Base-by-base conservation (phyloP, 1,284 basidiomycete genomes). In the Sparassis latifolia region DNA sequence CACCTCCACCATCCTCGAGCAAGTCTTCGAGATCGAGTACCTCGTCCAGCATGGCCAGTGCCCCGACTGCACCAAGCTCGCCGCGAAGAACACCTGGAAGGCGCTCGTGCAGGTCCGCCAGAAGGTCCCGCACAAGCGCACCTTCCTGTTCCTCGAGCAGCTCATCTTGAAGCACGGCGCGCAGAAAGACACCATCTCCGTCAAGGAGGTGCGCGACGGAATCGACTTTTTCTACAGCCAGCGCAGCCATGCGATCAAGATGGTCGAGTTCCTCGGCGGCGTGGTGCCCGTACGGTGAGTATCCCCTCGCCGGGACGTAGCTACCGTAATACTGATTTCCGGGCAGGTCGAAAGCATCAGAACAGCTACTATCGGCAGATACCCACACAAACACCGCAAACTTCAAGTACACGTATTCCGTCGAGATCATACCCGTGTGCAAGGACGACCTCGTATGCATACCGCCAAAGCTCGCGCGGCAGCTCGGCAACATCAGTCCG, bases 11-110 rank as follows among this genome's bases (percentile, higher is more conserved):
- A 91, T 99, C 62, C 76, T 99, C 42, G 96, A 99, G 68, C 97
- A 98, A 78, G 86, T 94, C 2, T 99, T 99, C 61, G 95, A 98
- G 70, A 84, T 99, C 58, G 94, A 97, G 66, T 95, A 94, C 62
- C 80, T 98, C 49, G 92, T 99, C 2, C 92, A 97, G 64, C 86
- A 97, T 57, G 91, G 92, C 0, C 96, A 99, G 75, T 99, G 96
- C 68, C 86, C 92, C 0, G 90, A 95, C 61, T 99, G 97, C 66
- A 80, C 95, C 0, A 84, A 85, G 57, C 78, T 98, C 3, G 97
- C 96, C 0, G 96, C 97, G 3, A 99, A 99, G 73, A 98, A 99
- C 67, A 98, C 94, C 0, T 99, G 96, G 97, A 92, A 92, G 63
- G 94, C 96, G 0, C 79, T 93, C 48, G 94, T 99, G 2, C 97